Conservation (phyloP, 495 filamentous ascomycete species). For the Polyplosphaeria fusca region DNA sequence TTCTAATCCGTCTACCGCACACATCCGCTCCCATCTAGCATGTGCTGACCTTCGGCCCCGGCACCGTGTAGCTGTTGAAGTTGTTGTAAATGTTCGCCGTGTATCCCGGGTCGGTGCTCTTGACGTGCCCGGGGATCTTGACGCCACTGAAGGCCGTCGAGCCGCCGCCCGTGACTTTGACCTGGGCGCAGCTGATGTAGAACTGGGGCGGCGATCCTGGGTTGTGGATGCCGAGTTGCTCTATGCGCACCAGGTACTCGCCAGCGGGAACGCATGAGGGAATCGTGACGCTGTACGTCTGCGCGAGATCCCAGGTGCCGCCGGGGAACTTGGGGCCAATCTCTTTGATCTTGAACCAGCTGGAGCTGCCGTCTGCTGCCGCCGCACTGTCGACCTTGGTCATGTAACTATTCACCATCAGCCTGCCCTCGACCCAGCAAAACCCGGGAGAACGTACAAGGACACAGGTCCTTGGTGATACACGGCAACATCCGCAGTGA, state of each 20-base stretch:
- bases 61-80: constrained; percentile 51
- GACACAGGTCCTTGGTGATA: constrained; percentile 61
- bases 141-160: constrained; percentile 26
- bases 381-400: constrained; percentile 32
- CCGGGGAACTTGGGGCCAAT: constrained; percentile 36
- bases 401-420: constrained; percentile 35
- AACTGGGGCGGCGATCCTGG: constrained; percentile 47
- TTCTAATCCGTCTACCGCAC: too few species aligned
- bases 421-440: neutral
- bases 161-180: constrained; percentile 32
- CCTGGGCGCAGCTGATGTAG: constrained; percentile 46
- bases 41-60: constrained; percentile 46
- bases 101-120: constrained; percentile 54
- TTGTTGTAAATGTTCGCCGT: constrained; percentile 54
- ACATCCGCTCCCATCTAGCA: too few species aligned
- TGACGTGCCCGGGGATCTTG: constrained; percentile 55
- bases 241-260: constrained; percentile 36
- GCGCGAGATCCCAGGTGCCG: constrained; percentile 34
- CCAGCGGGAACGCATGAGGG: constrained; percentile 32
- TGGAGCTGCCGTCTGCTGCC: constrained; percentile 30
- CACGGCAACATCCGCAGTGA: constrained; percentile 49
- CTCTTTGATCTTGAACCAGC: constrained; percentile 39
- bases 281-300: constrained; percentile 42
- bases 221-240: constrained; percentile 52
- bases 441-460: constrained; percentile 29